Conservation (phyloP, 2,329 filamentous ascomycete genomes). For the Sporothrix phasma region DNA sequence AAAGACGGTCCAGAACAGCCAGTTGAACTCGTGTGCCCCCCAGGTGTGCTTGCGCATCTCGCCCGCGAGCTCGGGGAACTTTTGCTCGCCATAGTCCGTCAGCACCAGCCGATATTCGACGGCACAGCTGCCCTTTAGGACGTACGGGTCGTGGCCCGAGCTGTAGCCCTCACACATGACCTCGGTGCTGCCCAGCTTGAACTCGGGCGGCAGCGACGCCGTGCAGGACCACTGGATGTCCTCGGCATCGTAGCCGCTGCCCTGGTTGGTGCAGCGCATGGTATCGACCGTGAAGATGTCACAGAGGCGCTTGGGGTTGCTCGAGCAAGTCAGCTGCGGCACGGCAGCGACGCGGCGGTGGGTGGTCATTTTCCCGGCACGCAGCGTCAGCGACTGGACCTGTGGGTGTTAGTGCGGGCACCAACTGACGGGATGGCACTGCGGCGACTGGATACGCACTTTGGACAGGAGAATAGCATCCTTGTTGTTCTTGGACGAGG, state of each 20-base stretch:
- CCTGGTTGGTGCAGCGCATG: conserved; percentile 85
- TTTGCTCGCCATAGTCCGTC: conserved; percentile 64
- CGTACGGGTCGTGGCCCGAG: conserved; percentile 64
- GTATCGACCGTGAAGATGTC: conserved; percentile 63
- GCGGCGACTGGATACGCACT: conserved; percentile 52
- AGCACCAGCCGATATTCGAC: conserved; percentile 78
- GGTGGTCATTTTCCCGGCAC: conserved; percentile 53
- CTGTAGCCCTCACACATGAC: conserved; percentile 88
- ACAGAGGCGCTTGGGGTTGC: conserved; percentile 55
- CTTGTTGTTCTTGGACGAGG: conserved; percentile 27
- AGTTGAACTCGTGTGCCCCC: background rate
- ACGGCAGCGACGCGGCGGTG: conserved; percentile 66
- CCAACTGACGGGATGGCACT: too few relatives aligned
- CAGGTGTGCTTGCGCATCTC: conserved; percentile 28
- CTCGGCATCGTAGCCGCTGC: conserved; percentile 65
- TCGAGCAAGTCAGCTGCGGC: conserved; percentile 65
- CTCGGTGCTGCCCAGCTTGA: conserved; percentile 72
- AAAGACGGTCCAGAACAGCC: conserved; percentile 54
- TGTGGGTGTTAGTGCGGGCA: conserved; percentile 38
- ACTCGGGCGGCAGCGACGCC: conserved; percentile 48
- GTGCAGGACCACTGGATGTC: conserved; percentile 89
- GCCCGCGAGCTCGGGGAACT: conserved; percentile 49
- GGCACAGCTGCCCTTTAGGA: conserved; percentile 86
- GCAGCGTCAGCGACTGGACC: conserved; percentile 71
- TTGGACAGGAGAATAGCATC: conserved; percentile 48